Base-by-base conservation (phyloP, 805 yeast genomes). In the Spencermartinsiella europaea region DNA sequence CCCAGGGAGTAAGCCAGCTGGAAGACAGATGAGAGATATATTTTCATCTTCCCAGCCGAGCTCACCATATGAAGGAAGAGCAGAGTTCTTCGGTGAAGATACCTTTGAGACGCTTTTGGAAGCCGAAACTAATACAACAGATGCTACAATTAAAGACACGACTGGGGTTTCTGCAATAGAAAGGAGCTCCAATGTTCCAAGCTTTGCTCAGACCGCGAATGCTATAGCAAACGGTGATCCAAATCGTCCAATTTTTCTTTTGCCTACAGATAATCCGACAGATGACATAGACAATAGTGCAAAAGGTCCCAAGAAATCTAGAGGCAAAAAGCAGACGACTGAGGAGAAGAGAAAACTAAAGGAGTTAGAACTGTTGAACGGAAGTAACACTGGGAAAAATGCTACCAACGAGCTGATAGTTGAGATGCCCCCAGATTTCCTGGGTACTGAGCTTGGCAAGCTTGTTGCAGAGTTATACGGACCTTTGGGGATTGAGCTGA, bases 341-440 rank as follows among this genome's bases (percentile, higher is more conserved):
- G 31, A 25, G 31, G 31, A 25, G 12, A 25, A 25, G 31, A 7
- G 12, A 12, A 25, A 7, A 25, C 7, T 25, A 12, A 25, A 25
- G 12, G 10, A 25, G 31, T 12, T 25, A 7, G 31, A 25, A 25
- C 31, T 25, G 7, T 7, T 25, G 10, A 25, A 25, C 12, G 31
- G 31, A 7, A 25, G 12, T 25, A 7, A 25, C 10, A 12, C 12
- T 7, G 12, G 7, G 12, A 25, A 25, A 25, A 25, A 25, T 25
- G 31, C 31, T 12, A 40, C 33, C 20, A 37, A 34, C 20, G 51
- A 44, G 35, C 22, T 47, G 15, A 34, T 44, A 14, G 34, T 44
- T 17, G 42, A 25, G 8, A 16, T 47, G 36, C 25, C 21, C 25
- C 36, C 27, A n/a, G 34, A n/a, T 3, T 16, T 44, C 2, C 17